Evolutionary conservation across 257 asterid species (phyloP).

Genomic region (Solanum lycopersicoides): DNA sequence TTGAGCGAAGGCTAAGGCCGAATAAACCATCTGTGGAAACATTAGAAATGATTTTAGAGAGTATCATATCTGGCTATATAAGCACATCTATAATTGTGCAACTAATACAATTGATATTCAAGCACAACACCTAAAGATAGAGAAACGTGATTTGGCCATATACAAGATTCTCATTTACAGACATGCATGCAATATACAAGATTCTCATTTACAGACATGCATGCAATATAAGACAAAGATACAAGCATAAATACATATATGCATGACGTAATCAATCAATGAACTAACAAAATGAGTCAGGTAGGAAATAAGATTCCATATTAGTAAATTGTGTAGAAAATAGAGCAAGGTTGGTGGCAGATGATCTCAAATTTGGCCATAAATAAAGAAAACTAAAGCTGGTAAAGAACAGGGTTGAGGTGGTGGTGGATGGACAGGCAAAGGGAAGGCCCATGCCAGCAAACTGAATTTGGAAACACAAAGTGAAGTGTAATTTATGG

Average conservation of each 20-base stretch:
- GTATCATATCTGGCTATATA: not conserved
- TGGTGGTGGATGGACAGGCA: not conserved
- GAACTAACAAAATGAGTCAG: not conserved
- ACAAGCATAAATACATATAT: not conserved
- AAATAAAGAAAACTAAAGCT: not conserved
- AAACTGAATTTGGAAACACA: not conserved
- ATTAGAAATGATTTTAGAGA: conserved; percentile 10
- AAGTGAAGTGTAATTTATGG: not conserved
- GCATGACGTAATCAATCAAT: not conserved
- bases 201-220: not conserved
- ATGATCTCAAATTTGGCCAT: not conserved
- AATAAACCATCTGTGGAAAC: conserved; percentile 88
- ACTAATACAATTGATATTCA: not conserved
- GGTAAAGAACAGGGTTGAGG: not conserved
- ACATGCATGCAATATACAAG: not conserved
- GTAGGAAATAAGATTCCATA: not conserved
- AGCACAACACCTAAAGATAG: not conserved
- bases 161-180: not conserved
- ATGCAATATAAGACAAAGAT: not conserved
- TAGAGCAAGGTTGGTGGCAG: not conserved
- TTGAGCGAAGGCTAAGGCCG: conserved; percentile 93
- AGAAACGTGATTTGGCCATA: not conserved
- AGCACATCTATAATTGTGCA: not conserved
- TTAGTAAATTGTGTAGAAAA: not conserved
- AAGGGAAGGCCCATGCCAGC: not conserved